Percentiles rank a stretch among this genome's conserved stretches.
phyloP scores from a whole-genome alignment of 192 early-diverging fungal genomes.

The Globomyces pollinis-pini region DNA sequence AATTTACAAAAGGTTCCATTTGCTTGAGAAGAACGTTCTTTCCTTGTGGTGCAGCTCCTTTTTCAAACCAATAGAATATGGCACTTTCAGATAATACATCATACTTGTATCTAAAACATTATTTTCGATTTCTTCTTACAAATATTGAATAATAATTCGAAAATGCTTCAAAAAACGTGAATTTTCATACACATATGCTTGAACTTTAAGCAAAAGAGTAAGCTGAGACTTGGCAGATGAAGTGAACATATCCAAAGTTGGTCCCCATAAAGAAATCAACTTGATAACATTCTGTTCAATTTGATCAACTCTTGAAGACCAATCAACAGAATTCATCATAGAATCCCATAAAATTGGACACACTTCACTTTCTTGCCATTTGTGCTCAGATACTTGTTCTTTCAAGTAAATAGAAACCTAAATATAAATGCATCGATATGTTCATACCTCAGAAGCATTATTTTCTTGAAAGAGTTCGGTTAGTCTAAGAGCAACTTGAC shows the following conservation, averaged over 20 bases:
- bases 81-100: conserved; percentile 88
- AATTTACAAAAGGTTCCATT: conserved; percentile 80
- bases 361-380: conserved; percentile 70
- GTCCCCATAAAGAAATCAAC: conserved; percentile 15
- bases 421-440: not conserved
- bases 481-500: conserved; percentile 51
- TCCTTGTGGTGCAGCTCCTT: conserved; percentile 80
- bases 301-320: conserved; percentile 72
- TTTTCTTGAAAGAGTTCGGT: conserved; percentile 54
- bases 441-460: conserved; percentile 52
- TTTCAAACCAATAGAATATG: conserved; percentile 90
- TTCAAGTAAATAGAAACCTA: conserved; percentile 61
- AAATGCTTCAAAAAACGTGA: conserved; percentile 82
- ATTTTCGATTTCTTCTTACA: too few relatives aligned
- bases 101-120: too few relatives aligned
- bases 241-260: conserved; percentile 62
- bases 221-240: conserved; percentile 81
- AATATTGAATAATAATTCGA: conserved; percentile 66
- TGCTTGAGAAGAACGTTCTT: conserved; percentile 90
- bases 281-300: conserved; percentile 63
- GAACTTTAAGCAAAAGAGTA: conserved; percentile 74
- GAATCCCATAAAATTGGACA: conserved; percentile 75
- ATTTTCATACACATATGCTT: conserved; percentile 81
- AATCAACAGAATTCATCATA: conserved; percentile 71
- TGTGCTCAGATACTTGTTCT: conserved; percentile 53